Evolutionary conservation across 345 rosid species (phyloP), one percentile per base, ranked within the genome.

Genomic region (Trapa incisa): DNA sequence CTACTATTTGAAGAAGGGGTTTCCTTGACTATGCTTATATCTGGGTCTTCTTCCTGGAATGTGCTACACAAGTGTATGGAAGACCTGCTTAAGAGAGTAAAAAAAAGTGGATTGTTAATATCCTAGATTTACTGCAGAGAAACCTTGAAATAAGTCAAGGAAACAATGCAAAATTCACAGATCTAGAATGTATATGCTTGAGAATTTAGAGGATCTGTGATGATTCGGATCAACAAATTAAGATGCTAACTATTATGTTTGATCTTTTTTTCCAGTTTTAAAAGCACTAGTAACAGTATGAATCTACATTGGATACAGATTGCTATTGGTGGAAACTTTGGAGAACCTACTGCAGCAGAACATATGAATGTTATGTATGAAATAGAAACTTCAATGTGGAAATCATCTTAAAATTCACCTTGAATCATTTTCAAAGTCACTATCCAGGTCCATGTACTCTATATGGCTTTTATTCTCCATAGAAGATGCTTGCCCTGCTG

Each of bases 41-140:
- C 91, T 71, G 69, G 80, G 72, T 80, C 92, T 77, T 82, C 92
- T 77, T 82, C 92, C 78, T 68, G 58, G 70, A 73, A 76, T 53
- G 76, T 47, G 64, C 67, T 71, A n/a, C 83, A 70, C n/a, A 75
- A 72, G 69, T 73, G 64, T 68, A 72, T 80, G 33, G 68, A 80
- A 67, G 37, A 81, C 86, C 98, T 88, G 85, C 79, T 61, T 15
- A 47, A 14, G 52, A 47, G 35, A 17, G 42, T 6, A 68, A 60
- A 47, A 69, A 16, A 56, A 15, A 3, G 43, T 39, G 11, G 32
- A 38, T 58, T 57, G 11, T 58, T 6, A 0, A n/a, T 13, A 35
- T 54, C 29, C 29, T 22, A 22, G 29, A 68, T 54, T 68, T 37
- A 39, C 61, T 68, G 22, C 10, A 47, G 14, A 32, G 14, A 47